Conservation (phyloP, 2,329 filamentous ascomycete genomes). For the Neofusicoccum parvum region DNA sequence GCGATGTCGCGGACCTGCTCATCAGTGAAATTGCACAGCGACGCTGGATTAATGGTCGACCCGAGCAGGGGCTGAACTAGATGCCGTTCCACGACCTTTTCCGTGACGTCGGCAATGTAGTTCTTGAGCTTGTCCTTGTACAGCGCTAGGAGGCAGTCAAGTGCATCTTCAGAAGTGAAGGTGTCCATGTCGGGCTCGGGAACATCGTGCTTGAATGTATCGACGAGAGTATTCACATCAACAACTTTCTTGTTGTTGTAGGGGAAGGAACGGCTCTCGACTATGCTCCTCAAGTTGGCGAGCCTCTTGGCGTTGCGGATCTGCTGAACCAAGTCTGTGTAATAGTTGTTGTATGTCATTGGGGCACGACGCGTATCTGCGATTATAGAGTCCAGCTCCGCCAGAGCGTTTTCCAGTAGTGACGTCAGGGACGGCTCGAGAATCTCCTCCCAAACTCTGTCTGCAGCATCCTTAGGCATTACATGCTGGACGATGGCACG, state of each 20-base stretch:
- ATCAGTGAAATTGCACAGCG: slow-evolving; percentile 34
- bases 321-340: slow-evolving; percentile 37
- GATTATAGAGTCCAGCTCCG: slow-evolving; percentile 51
- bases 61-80: slow-evolving; percentile 34
- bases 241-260: neutral
- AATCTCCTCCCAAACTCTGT: slow-evolving; percentile 39
- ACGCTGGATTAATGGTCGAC: slow-evolving; percentile 29
- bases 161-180: slow-evolving; percentile 37
- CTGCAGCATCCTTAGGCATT: slow-evolving; percentile 45
- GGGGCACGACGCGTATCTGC: slow-evolving; percentile 51
- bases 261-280: neutral
- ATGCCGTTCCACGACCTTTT: slow-evolving; percentile 43
- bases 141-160: slow-evolving; percentile 39
- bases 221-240: neutral
- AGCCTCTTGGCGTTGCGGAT: slow-evolving; percentile 29
- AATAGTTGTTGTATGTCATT: slow-evolving; percentile 58
- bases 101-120: slow-evolving; percentile 38
- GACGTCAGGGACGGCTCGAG: slow-evolving; percentile 47
- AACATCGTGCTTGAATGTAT: slow-evolving; percentile 1
- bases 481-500: slow-evolving; percentile 37
- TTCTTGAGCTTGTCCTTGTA: slow-evolving; percentile 43
- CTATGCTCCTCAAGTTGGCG: slow-evolving; percentile 28
- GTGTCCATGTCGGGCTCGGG: slow-evolving; percentile 37
- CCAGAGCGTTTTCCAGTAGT: slow-evolving; percentile 39
- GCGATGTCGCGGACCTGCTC: slow-evolving; percentile 37